Base-by-base conservation (phyloP, 345 rosid genomes). In the Jatropha curcas region DNA sequence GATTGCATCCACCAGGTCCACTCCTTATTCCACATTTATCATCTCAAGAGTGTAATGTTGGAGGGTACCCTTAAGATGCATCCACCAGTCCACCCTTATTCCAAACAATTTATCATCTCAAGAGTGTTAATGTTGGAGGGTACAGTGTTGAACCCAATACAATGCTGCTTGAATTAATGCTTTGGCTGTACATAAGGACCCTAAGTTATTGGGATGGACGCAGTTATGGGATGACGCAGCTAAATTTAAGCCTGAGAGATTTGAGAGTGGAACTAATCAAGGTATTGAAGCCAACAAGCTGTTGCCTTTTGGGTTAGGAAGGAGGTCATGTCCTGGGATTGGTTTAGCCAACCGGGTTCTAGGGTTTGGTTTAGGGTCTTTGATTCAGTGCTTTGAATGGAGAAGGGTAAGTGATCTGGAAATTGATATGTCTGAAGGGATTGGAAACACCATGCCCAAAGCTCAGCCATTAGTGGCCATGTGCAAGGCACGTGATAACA, bases 381-480 rank as follows among this genome's bases (percentile, higher is more conserved):
- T 55, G 59, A 10, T 55, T 55, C 59, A 65, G 10, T 45, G 69
- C 34, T 65, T 46, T 48, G 69, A 65, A 19, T 65, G 69, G 69
- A 46, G 46, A 45, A 67, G 30, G 25, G 30, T 4, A 5, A 31
- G 41, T 20, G 43, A 52, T 16, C 37, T 50, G 12, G 31, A 67
- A 30, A 52, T 67, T 33, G 71, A 67, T 58, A 67, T 67, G 71
- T 19, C 60, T 8, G 60, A 51, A 33, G 59, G 60, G 2, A 4
- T 0, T 30, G 60, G 60, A 4, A 10, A 6, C 0, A 39, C 10
- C 43, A 39, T 39, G 43, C 43, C 43, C 1, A 39, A 39, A 12
- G 43, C 43, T 39, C 7, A 39, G 1, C 43, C 43, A 39, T 2
- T 39, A 0, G 43, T 6, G 6, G 43, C 43, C 7, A 39, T 39